These are phyloP conservation scores for Santalum album DNA, from an alignment of 164 flowering plant genomes.

Conservation along the genomic window DNA sequence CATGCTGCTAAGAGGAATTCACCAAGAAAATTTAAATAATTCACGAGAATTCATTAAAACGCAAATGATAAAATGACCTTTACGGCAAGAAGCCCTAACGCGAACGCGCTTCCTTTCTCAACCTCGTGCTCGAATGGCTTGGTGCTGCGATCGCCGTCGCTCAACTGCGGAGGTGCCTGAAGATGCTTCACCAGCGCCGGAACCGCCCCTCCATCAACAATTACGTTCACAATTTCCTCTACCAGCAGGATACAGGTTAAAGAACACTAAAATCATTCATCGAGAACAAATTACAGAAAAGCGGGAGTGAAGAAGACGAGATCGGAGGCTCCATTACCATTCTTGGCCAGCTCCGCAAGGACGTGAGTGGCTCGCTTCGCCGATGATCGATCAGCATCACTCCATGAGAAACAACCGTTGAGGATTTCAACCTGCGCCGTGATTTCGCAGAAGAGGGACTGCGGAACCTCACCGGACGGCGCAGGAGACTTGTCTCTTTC, in stretches of 20 bases:
- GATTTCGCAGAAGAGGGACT: conserved; percentile 34
- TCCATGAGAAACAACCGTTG: conserved; percentile 49
- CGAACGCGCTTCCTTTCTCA: conserved; percentile 84
- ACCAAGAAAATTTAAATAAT: too few species aligned
- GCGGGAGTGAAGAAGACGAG: conserved; percentile 2
- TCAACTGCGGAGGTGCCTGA: conserved; percentile 36
- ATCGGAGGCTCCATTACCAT: conserved; percentile 32
- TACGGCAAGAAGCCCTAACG: conserved; percentile 78
- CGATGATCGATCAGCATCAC: conserved; percentile 62
- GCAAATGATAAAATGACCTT: conserved; percentile 35
- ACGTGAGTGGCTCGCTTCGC: conserved; percentile 78
- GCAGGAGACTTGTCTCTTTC: conserved; percentile 24
- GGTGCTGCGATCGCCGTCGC: conserved; percentile 24
- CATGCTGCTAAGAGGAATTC: too few species aligned
- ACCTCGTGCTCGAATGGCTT: conserved; percentile 82
- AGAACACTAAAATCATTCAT: background rate
- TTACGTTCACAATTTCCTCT: conserved; percentile 75
- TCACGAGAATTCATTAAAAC: background rate
- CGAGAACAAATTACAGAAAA: background rate
- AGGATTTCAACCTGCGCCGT: conserved; percentile 49
- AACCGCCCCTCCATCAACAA: conserved; percentile 82
- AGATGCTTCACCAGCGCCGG: conserved; percentile 79
- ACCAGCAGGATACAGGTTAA: conserved; percentile 8
- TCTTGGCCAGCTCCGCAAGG: conserved; percentile 78
- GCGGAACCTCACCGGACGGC: conserved; percentile 25